Percentiles rank a stretch among this genome's conserved stretches.
phyloP scores from a whole-genome alignment of 1,139 yeast genomes.

The Suhomyces maxii region DNA sequence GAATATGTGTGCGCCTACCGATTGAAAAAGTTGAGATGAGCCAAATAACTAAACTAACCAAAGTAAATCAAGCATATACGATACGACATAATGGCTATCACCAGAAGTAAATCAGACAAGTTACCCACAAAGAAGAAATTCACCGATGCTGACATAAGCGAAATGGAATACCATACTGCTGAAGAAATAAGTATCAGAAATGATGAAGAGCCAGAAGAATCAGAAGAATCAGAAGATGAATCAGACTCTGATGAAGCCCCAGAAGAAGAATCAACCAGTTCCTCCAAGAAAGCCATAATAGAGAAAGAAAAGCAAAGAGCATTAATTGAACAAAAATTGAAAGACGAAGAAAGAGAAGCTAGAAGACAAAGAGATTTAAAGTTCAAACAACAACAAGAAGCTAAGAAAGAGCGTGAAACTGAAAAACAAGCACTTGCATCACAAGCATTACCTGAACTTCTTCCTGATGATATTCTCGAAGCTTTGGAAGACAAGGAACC shows the following conservation, averaged over 20 bases:
- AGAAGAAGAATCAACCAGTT: conserved; percentile 43
- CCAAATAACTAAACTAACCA: background rate
- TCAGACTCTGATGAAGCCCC: conserved; percentile 47
- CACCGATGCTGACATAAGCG: conserved; percentile 16
- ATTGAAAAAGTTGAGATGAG: conserved; percentile 7
- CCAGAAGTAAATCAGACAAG: conserved; percentile 17
- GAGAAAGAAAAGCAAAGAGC: conserved; percentile 35
- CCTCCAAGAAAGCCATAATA: conserved; percentile 32
- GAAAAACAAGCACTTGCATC: conserved; percentile 20
- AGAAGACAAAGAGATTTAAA: conserved; percentile 50
- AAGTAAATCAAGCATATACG: background rate
- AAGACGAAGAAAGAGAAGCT: conserved; percentile 44
- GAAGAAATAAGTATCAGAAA: conserved; percentile 17
- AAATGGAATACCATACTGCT: conserved; percentile 20
- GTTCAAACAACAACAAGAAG: conserved; percentile 50
- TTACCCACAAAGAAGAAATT: conserved; percentile 21
- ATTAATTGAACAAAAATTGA: conserved; percentile 34
- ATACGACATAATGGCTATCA: conserved; percentile 17
- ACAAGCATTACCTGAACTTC: conserved; percentile 46
- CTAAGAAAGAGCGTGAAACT: conserved; percentile 28
- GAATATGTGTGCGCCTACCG: conserved; percentile 2
- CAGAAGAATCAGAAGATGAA: conserved; percentile 19
- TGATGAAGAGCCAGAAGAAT: conserved; percentile 17
- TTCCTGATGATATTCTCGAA: conserved; percentile 51
- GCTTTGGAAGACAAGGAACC: conserved; percentile 19